A percentile compares a stretch with the other conserved stretches of the same genome.
Evolutionary conservation across 2,329 filamentous ascomycete species (phyloP).

Genomic region (Exophiala phaeomuriformis): DNA sequence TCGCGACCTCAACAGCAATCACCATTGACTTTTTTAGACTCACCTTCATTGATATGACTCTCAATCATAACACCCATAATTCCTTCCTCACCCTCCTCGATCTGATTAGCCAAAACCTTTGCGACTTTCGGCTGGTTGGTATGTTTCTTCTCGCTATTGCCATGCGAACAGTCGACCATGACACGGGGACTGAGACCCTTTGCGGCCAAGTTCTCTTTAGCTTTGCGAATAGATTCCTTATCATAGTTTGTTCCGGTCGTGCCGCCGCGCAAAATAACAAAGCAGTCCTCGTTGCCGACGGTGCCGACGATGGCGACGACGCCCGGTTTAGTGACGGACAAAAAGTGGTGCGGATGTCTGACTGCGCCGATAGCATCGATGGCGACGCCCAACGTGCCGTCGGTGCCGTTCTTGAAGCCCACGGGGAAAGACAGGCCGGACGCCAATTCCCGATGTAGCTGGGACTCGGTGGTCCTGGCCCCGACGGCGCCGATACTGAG

Average conservation of each 20-base stretch:
- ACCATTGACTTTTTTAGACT: constrained; percentile 42
- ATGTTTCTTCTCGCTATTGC: constrained; percentile 96
- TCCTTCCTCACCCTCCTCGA: constrained; percentile 75
- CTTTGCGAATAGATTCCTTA: constrained; percentile 68
- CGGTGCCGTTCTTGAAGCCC: constrained; percentile 98
- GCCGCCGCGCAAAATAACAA: constrained; percentile 89
- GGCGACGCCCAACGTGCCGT: constrained; percentile 81
- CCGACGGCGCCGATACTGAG: constrained; percentile 94
- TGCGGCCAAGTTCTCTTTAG: constrained; percentile 69
- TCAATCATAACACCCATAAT: constrained; percentile 99
- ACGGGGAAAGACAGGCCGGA: constrained; percentile 95
- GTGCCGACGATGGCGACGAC: constrained; percentile 92
- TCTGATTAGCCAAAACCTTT: constrained; percentile 70
- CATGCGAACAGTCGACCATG: constrained; percentile 98
- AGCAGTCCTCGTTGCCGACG: constrained; percentile 90
- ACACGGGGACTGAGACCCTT: constrained; percentile 82
- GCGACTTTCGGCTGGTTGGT: constrained; percentile 95
- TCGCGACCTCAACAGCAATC: background rate
- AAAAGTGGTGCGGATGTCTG: constrained; percentile 71
- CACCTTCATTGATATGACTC: constrained; percentile 89
- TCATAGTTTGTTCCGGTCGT: constrained; percentile 92
- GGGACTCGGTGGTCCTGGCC: constrained; percentile 90
- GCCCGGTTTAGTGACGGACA: constrained; percentile 94
- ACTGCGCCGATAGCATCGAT: constrained; percentile 88
- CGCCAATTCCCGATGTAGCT: constrained; percentile 91